phyloP scores from a whole-genome alignment of 2,329 filamentous ascomycete genomes.

The Fusarium agapanthi region DNA sequence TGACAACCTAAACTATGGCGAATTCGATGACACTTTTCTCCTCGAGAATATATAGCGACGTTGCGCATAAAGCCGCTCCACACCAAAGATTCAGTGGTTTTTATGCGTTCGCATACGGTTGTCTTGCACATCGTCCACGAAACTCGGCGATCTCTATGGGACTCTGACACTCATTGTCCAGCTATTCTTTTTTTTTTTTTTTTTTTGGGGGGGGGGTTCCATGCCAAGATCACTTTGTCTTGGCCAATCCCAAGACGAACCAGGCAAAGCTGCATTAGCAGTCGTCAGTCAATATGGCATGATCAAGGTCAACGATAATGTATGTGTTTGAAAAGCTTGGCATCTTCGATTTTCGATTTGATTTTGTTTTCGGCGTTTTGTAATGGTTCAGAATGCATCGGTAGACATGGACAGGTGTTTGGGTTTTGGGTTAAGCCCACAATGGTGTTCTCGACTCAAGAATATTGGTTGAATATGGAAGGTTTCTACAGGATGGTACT shows the following conservation, averaged over 20 bases:
- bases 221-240: background rate
- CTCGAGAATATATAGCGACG: slow-evolving; percentile 42
- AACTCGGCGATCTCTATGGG: background rate
- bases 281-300: background rate
- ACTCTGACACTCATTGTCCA: background rate
- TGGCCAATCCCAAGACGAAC: background rate
- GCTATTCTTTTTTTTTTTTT: background rate
- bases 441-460: background rate
- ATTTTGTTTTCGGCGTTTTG: background rate
- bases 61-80: background rate
- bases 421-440: background rate
- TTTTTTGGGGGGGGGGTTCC: too few relatives aligned
- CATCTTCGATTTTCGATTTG: background rate
- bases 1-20: slow-evolving; percentile 49
- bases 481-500: slow-evolving; percentile 8
- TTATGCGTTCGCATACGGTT: background rate
- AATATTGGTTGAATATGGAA: background rate
- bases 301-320: background rate
- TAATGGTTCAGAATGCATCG: background rate
- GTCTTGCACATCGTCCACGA: background rate
- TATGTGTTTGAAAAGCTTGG: slow-evolving; percentile 1
- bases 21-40: slow-evolving; percentile 58
- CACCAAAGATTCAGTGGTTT: background rate
- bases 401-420: slow-evolving; percentile 12
- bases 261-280: background rate